Evolutionary conservation across 768 basidiomycete genomes (phyloP).

Genomic region (Tubosaeta sp.): DNA sequence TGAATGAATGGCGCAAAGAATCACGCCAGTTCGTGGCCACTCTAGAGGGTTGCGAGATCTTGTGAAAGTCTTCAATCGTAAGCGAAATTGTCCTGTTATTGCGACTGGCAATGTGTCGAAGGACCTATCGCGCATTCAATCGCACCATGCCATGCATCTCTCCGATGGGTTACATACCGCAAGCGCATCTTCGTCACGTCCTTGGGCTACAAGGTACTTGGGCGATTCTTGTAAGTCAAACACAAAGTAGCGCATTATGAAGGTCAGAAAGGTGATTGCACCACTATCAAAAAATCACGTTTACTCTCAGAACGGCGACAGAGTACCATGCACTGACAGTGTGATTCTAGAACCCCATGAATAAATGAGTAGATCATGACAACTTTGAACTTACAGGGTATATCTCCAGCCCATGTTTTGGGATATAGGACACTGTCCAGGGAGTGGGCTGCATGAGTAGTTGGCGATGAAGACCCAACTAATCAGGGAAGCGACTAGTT

Average conservation of each 20-base stretch:
- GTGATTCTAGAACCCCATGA: constrained; percentile 30
- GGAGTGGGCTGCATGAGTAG: constrained; percentile 43
- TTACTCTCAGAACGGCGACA: constrained; percentile 1
- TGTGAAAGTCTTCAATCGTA: constrained; percentile 41
- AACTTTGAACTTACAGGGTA: constrained; percentile 33
- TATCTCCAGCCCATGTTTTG: constrained; percentile 64
- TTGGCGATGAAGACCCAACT: constrained; percentile 55
- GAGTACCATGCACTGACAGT: constrained; percentile 29
- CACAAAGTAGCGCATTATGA: constrained; percentile 50
- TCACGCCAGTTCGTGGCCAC: constrained; percentile 16
- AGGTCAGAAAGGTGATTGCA: constrained; percentile 47
- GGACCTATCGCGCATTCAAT: constrained; percentile 31
- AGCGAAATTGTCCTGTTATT: constrained; percentile 45
- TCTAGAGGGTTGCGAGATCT: constrained; percentile 21
- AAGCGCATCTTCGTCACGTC: constrained; percentile 54
- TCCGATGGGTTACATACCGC: constrained; percentile 24
- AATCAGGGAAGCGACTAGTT: constrained; percentile 47
- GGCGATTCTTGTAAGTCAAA: constrained; percentile 60
- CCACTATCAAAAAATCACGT: constrained; percentile 30
- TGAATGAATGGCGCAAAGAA: constrained; percentile 33
- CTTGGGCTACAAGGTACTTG: constrained; percentile 55
- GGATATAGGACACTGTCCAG: constrained; percentile 41
- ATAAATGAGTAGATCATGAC: background rate
- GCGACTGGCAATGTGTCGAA: constrained; percentile 44
- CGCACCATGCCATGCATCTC: background rate